Base-by-base conservation (phyloP, 805 yeast species). In the Kuraishia piskuri region DNA sequence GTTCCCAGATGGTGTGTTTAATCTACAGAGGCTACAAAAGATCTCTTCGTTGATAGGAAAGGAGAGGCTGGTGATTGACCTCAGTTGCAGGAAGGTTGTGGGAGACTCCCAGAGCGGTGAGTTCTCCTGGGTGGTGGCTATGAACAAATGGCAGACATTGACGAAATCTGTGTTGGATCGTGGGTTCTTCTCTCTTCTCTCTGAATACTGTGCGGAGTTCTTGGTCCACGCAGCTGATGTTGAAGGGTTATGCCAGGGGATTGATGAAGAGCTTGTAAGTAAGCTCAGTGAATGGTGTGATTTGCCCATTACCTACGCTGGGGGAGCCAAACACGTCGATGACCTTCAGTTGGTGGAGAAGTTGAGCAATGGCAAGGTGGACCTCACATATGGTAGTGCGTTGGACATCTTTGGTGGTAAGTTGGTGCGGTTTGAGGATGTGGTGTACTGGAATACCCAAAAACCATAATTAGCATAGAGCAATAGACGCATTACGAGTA, bases 191-290 rank as follows among this genome's bases (percentile, higher is more conserved):
- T 64, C 61, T 3, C 56, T 68, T 49, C 74, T 94, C 45, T 69
- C 84, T 8, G 53, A 73, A 50, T 88, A 85, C 68, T 89, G 97
- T 61, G 78, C 82, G 58, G 99, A 94, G 69, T 88, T 92, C 63
- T 71, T 94, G 52, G 85, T 94, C 19, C 99, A 94, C 70, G 99
- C 99, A 2, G 99, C 99, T 0, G 99, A 94, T 68, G 98, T 94
- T 2, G 99, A 94, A 69, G 99, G 99, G 0, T 74, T 94, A 19
- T 94, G 99, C 66, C 78, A 82, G 46, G 99, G 99, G 0, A 88
- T 94, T 36, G 99, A 94, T 63, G 83, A 84, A 63, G 79, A 82
- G 19, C 72, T 94, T 47, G 97, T 94, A 4, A 54, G 55, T 24
- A 77, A 77, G 53, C 71, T 94, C 46, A 90, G 90, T 22, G 81